Base-by-base conservation (phyloP, 2,329 filamentous ascomycete genomes). In the Fonsecaea pugnacius region DNA sequence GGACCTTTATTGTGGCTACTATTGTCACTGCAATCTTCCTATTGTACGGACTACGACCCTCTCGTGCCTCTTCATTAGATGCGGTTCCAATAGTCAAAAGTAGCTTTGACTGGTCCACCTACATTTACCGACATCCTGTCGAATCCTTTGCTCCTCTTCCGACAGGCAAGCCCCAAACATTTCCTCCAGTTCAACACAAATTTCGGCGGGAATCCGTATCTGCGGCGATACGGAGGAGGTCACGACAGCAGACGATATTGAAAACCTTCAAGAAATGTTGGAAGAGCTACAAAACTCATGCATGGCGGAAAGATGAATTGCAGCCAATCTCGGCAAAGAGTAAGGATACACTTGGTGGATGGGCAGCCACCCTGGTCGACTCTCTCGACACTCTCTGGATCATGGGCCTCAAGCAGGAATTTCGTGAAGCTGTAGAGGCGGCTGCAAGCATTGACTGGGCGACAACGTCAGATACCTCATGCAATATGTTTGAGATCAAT, bases 401-500 rank as follows among this genome's bases (percentile, higher is more conserved):
- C 43, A 87, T 89, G 85, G 85, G 76, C 4, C 73, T 88, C 48
- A 75, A 80, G 40, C 76, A 82, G 1, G 86, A 89, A 36, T 88
- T 89, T 69, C 75, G 80, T 52, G 74, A 80, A 27, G 85, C 86
- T 4, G 81, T 82, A 1, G 74, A 75, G 27, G 83, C 82, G 1
- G 78, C 83, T 2, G 79, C 78, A 51, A 78, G 78, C 6, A 78
- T 88, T 66, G 83, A 88, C 73, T 88, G 85, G 75, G 78, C 80
- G 1, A 73, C 67, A 2, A 73, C 73, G 1, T 73, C 76, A 5
- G 64, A 63, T 18, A 27, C 48, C 30, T 76, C 81, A 12, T 87
- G 96, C 55, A 93, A 89, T 36, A 77, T 96, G 6, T 96, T 96
- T 72, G 92, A 96, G 78, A 96, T 91, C 0, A 96, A 91, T 0